These are phyloP conservation scores for Fusarium illudens DNA, from an alignment of 2,329 filamentous ascomycete genomes.

Conservation along the genomic window DNA sequence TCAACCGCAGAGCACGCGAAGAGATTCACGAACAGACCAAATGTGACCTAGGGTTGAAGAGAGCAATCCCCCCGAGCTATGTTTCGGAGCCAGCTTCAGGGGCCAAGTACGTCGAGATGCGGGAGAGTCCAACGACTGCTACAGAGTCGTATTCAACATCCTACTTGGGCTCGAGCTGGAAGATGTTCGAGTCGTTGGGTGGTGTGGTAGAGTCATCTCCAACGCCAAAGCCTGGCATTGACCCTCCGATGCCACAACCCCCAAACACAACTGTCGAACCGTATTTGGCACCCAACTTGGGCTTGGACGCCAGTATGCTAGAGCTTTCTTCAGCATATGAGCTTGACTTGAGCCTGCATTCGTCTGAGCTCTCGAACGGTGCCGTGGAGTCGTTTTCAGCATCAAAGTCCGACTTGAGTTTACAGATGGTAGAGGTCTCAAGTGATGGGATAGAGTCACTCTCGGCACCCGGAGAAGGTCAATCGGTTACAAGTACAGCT, in stretches of 20 bases:
- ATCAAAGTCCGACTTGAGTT: background rate
- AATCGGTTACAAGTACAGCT: background rate
- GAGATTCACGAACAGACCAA: constrained; percentile 36
- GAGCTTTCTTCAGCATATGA: background rate
- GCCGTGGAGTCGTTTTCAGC: constrained; percentile 30
- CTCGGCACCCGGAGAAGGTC: background rate
- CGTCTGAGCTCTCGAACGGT: constrained; percentile 14
- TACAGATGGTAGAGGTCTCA: background rate
- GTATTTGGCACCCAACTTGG: background rate
- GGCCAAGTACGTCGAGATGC: background rate
- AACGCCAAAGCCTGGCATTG: background rate
- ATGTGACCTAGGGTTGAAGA: constrained; percentile 13
- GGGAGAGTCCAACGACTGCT: background rate
- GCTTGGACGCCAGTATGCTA: background rate
- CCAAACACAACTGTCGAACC: background rate
- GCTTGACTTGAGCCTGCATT: background rate
- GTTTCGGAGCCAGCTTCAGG: constrained; percentile 30
- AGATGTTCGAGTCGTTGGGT: background rate
- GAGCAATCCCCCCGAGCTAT: constrained; percentile 15
- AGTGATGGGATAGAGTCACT: background rate
- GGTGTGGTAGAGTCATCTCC: background rate
- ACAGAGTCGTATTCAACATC: background rate
- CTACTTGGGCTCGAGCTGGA: background rate
- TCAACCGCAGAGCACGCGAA: constrained; percentile 28
- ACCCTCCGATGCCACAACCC: background rate